phyloP scores from a whole-genome alignment of 306 rosid species.

The Castanea sativa region DNA sequence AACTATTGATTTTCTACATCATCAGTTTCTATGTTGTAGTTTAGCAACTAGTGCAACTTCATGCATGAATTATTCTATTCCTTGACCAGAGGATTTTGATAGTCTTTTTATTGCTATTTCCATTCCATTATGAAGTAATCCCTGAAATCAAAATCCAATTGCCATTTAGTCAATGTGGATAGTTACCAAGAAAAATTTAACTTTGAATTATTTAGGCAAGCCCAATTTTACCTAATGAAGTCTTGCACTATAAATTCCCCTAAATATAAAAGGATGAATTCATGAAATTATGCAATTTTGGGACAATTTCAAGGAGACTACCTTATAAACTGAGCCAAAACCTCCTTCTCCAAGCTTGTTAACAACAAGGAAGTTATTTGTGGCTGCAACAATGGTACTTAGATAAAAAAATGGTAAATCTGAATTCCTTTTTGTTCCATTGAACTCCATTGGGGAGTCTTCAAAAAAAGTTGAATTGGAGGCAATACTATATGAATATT shows the following conservation, averaged over 20 bases:
- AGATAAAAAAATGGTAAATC: conserved; percentile 35
- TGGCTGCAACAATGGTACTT: conserved; percentile 42
- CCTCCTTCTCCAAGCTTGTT: conserved; percentile 63
- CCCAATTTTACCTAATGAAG: too few species aligned
- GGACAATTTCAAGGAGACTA: neutral
- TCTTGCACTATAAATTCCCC: too few species aligned
- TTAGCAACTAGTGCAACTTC: conserved; percentile 55
- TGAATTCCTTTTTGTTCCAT: conserved; percentile 7
- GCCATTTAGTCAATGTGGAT: neutral
- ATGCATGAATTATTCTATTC: conserved; percentile 55
- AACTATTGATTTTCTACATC: too few species aligned
- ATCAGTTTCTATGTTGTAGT: conserved; percentile 58
- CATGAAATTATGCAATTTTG: neutral
- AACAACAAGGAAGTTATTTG: conserved; percentile 34
- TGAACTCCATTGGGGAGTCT: neutral
- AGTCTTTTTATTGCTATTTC: conserved; percentile 54
- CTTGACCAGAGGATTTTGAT: conserved; percentile 52
- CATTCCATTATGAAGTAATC: conserved; percentile 23
- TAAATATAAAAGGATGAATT: too few species aligned
- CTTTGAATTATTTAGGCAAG: neutral
- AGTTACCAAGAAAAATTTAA: neutral
- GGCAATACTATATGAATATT: neutral
- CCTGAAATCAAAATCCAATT: conserved; percentile 21
- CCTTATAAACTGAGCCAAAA: conserved; percentile 58
- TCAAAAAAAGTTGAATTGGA: neutral